phyloP scores from a whole-genome alignment of 352 stramenopile species.

The Phytophthora agathidicida region DNA sequence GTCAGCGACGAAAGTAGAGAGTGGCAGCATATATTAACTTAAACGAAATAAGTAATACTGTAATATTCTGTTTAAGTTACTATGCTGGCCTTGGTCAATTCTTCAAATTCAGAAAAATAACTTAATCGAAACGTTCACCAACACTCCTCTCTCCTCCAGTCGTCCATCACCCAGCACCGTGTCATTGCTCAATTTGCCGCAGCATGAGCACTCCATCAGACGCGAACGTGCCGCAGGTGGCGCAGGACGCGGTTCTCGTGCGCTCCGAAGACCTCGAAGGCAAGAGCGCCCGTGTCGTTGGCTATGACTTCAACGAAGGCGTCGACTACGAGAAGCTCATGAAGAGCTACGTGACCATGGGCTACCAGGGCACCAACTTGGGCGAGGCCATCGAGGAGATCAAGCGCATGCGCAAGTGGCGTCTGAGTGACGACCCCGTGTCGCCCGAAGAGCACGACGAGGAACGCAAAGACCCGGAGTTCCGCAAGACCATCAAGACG shows the following conservation, averaged over 20 bases:
- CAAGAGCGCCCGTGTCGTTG: constrained; percentile 58
- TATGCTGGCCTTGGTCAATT: neutral
- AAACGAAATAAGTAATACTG: neutral
- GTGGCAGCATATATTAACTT: neutral
- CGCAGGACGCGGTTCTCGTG: constrained; percentile 79
- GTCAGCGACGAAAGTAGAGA: neutral
- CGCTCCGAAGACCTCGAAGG: constrained; percentile 81
- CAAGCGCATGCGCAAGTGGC: constrained; percentile 98
- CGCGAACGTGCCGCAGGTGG: constrained; percentile 44
- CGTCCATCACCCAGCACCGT: constrained; percentile 13
- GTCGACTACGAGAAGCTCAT: constrained; percentile 89
- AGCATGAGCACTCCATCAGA: constrained; percentile 22
- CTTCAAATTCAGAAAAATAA: neutral
- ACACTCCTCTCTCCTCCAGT: constrained; percentile 20
- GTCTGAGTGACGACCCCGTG: constrained; percentile 94
- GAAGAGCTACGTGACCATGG: constrained; percentile 84
- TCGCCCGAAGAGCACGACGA: constrained; percentile 94
- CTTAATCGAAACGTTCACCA: neutral
- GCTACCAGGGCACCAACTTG: constrained; percentile 97
- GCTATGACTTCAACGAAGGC: constrained; percentile 93
- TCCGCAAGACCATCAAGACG: constrained; percentile 89
- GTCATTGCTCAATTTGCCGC: constrained; percentile 21
- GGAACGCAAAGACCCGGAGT: constrained; percentile 75
- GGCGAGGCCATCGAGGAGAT: constrained; percentile 98
- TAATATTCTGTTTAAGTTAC: neutral